phyloP scores from a whole-genome alignment of 192 early-diverging fungal genomes.

The Paraglomus brasilianum region DNA sequence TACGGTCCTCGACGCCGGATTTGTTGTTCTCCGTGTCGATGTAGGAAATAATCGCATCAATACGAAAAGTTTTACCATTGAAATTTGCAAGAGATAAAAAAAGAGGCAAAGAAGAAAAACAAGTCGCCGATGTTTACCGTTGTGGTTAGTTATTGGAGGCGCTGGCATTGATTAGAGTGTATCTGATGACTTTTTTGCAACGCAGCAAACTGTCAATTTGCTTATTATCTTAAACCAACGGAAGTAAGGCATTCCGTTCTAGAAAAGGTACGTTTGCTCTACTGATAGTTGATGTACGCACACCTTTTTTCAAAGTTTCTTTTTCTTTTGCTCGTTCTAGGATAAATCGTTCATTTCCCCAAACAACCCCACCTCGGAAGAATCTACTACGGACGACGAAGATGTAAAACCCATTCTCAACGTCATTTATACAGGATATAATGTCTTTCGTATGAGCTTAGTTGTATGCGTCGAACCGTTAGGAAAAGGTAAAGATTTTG shows the following conservation, averaged over 20 bases:
- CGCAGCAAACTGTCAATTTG: slow-evolving; percentile 22
- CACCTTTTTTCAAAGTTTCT: neutral
- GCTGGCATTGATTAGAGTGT: too few species aligned
- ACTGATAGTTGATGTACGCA: neutral
- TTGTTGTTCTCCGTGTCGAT: neutral
- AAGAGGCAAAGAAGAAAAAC: neutral
- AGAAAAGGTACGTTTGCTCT: neutral
- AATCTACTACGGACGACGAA: neutral
- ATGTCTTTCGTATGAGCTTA: slow-evolving; percentile 17
- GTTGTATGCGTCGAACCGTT: slow-evolving; percentile 9
- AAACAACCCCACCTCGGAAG: too few species aligned
- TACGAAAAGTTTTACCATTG: slow-evolving; percentile 17
- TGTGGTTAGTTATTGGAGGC: neutral
- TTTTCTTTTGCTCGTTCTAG: neutral
- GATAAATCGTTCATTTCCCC: too few species aligned
- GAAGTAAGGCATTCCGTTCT: slow-evolving; percentile 19
- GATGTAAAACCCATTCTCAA: neutral
- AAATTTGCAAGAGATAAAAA: slow-evolving; percentile 9
- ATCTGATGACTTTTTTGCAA: neutral
- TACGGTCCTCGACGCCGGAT: too few species aligned
- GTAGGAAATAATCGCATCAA: slow-evolving; percentile 20
- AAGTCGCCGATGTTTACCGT: slow-evolving; percentile 15
- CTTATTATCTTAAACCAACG: slow-evolving; percentile 24
- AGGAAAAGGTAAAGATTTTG: slow-evolving; percentile 10
- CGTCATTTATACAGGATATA: slow-evolving; percentile 20